Conservation (phyloP, 2,329 filamentous ascomycete species). For the Botryosphaeria dothidea region DNA sequence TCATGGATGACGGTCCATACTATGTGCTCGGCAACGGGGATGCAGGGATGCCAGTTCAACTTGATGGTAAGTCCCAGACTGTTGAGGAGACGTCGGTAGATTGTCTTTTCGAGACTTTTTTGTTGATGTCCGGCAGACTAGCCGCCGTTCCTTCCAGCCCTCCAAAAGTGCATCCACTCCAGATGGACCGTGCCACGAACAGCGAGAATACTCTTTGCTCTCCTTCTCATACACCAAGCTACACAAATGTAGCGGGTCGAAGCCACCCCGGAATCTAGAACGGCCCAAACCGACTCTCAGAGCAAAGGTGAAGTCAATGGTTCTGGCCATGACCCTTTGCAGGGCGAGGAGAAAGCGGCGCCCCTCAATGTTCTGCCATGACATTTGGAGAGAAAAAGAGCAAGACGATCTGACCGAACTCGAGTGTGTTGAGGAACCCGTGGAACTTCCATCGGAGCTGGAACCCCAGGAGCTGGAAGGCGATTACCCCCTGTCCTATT, state of each 20-base stretch:
- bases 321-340: slow-evolving; percentile 1
- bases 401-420: neutral
- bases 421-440: neutral
- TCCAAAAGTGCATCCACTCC: neutral
- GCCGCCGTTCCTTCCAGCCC: neutral
- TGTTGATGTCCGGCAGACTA: neutral
- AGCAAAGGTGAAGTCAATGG: neutral
- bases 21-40: neutral
- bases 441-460: neutral
- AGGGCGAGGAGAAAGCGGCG: neutral
- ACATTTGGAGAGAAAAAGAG: neutral
- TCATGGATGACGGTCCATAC: neutral
- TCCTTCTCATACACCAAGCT: slow-evolving; percentile 1
- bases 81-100: neutral
- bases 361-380: neutral
- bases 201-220: slow-evolving; percentile 1
- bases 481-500: neutral
- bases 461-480: slow-evolving; percentile 1
- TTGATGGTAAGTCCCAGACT: neutral
- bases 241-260: neutral
- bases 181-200: neutral
- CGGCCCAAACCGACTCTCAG: neutral
- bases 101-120: neutral
- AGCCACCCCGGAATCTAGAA: neutral
- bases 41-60: neutral